Conservation (phyloP, 805 yeast species). For the Pichia ethanolica region DNA sequence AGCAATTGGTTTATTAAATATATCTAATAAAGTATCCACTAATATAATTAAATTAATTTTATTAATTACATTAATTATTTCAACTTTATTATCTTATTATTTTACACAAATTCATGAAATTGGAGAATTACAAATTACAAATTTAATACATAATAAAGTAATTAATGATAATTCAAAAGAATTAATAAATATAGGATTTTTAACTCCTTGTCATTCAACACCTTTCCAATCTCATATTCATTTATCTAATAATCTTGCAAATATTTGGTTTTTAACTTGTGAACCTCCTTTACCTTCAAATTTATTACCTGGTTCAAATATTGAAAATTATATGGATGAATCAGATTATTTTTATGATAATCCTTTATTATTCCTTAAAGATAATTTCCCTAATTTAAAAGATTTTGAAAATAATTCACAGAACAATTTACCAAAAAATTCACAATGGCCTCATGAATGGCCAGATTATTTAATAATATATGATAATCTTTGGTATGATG, state of each 20-base stretch:
- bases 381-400: constrained; percentile 38
- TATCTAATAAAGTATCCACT: constrained; percentile 6
- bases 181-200: constrained; percentile 59
- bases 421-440: neutral
- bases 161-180: neutral
- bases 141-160: neutral
- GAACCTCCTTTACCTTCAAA: constrained; percentile 72
- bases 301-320: neutral
- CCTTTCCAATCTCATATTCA: constrained; percentile 90
- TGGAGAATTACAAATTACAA: constrained; percentile 52
- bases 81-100: constrained; percentile 16
- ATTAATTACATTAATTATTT: constrained; percentile 8
- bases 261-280: constrained; percentile 79
- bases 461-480: constrained; percentile 71
- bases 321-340: constrained; percentile 60
- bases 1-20: constrained; percentile 31
- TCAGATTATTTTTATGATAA: constrained; percentile 76
- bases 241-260: constrained; percentile 33
- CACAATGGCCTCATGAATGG: constrained; percentile 41
- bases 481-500: constrained; percentile 33
- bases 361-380: constrained; percentile 49
- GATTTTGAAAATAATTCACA: neutral
- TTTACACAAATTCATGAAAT: constrained; percentile 72
- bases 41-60: constrained; percentile 7
- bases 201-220: constrained; percentile 96